A percentile compares a stretch with the other conserved stretches of the same genome.
Conservation (phyloP, 139 green algal genomes). For the Coccomyxa sp. region DNA sequence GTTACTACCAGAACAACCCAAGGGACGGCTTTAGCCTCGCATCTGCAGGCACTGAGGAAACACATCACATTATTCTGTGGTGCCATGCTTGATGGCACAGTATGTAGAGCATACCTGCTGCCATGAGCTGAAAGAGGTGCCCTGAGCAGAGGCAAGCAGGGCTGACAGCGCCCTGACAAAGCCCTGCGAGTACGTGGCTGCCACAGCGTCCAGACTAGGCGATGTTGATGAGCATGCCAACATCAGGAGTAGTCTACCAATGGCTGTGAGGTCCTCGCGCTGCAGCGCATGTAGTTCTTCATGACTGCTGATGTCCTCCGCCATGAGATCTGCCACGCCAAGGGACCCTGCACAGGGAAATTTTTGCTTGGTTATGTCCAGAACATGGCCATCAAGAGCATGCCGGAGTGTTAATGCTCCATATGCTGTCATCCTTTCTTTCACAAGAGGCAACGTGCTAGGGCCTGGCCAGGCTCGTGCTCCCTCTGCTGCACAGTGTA, state of each 20-base stretch:
- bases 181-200: conserved; percentile 59
- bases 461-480: too few species aligned
- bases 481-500: too few species aligned
- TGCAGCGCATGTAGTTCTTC: conserved; percentile 10
- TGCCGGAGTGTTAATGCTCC: too few species aligned
- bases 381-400: too few species aligned
- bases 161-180: conserved; percentile 62
- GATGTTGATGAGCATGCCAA: conserved; percentile 62
- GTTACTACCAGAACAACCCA: too few species aligned
- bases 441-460: too few species aligned
- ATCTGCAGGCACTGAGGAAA: too few species aligned
- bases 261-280: conserved; percentile 36
- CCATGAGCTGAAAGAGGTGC: conserved; percentile 36
- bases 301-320: neutral
- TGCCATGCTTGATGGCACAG: too few species aligned
- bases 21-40: too few species aligned
- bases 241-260: conserved; percentile 74
- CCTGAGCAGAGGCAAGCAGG: conserved; percentile 14
- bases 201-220: conserved; percentile 55
- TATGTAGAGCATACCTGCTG: conserved; percentile 8
- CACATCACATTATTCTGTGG: too few species aligned
- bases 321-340: conserved; percentile 67
- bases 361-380: too few species aligned
- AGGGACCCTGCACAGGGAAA: conserved; percentile 31
- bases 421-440: too few species aligned